phyloP scores from a whole-genome alignment of 495 filamentous ascomycete species.

The Parathielavia appendiculata region DNA sequence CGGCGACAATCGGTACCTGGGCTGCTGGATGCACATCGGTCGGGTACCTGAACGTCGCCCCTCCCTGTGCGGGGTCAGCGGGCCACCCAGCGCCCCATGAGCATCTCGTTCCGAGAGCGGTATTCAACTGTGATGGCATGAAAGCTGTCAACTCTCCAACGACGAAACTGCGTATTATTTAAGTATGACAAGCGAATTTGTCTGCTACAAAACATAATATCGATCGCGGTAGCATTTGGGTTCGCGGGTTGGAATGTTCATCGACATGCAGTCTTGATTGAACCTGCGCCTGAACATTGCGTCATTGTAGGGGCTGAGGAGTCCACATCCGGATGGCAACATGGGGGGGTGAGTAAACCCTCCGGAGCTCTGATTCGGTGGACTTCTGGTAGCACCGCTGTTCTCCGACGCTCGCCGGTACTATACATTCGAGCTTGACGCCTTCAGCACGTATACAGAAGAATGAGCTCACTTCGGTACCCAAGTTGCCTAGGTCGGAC shows the following conservation, averaged over 20 bases:
- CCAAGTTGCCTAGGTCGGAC: background rate
- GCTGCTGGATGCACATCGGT: conserved; percentile 17
- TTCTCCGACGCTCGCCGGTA: too few species aligned
- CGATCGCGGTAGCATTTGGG: background rate
- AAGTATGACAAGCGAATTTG: background rate
- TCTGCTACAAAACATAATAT: conserved; percentile 7
- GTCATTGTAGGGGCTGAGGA: conserved; percentile 12
- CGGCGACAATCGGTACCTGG: conserved; percentile 18
- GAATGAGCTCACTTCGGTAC: too few species aligned
- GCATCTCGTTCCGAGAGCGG: conserved; percentile 5
- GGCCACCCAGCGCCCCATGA: background rate
- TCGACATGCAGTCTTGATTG: background rate
- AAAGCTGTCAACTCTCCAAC: background rate
- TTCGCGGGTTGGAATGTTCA: background rate
- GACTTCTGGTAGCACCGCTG: background rate
- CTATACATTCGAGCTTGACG: background rate
- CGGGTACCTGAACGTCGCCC: conserved; percentile 19
- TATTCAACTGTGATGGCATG: background rate
- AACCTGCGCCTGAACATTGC: conserved; percentile 13
- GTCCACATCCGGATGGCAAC: conserved; percentile 11
- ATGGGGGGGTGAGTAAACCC: too few species aligned
- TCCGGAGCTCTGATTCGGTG: conserved; percentile 1
- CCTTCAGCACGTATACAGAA: too few species aligned
- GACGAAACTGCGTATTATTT: background rate
- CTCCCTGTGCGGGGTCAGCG: background rate